Conservation (phyloP, 2,329 filamentous ascomycete species). For the Scytalidium sp. region DNA sequence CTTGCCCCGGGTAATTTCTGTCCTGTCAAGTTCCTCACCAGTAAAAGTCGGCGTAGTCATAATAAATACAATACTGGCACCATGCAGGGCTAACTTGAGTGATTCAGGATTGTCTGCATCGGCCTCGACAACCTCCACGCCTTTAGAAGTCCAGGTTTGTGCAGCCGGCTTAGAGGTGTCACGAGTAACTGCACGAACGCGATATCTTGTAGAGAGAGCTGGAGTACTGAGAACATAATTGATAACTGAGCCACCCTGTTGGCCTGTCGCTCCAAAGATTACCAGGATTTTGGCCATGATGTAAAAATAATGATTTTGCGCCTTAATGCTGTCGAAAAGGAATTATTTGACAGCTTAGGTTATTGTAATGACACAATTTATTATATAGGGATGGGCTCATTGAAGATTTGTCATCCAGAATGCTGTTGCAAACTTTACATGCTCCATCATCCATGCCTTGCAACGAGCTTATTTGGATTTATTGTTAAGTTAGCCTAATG, state of each 20-base stretch:
- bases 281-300: constrained; percentile 43
- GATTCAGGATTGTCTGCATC: constrained; percentile 35
- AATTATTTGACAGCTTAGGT: constrained; percentile 57
- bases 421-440: no score
- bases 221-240: constrained; percentile 40
- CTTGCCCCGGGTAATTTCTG: constrained; percentile 32
- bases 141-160: no score
- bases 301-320: no score
- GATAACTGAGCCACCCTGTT: constrained; percentile 47
- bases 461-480: no score
- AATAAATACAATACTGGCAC: constrained; percentile 44
- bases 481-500: no score
- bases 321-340: constrained; percentile 57
- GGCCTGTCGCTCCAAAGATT: constrained; percentile 49
- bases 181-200: constrained; percentile 45
- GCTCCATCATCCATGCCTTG: no score
- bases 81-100: constrained; percentile 36
- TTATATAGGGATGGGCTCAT: no score
- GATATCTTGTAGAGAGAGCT: constrained; percentile 40
- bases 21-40: neutral
- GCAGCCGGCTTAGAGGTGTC: no score
- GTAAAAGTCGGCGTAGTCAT: constrained; percentile 32
- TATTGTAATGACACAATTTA: constrained; percentile 44
- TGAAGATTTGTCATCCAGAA: no score
- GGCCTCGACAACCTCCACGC: constrained; percentile 34